Conservation (phyloP, 2,329 filamentous ascomycete species). For the Hypoxylon sp. region DNA sequence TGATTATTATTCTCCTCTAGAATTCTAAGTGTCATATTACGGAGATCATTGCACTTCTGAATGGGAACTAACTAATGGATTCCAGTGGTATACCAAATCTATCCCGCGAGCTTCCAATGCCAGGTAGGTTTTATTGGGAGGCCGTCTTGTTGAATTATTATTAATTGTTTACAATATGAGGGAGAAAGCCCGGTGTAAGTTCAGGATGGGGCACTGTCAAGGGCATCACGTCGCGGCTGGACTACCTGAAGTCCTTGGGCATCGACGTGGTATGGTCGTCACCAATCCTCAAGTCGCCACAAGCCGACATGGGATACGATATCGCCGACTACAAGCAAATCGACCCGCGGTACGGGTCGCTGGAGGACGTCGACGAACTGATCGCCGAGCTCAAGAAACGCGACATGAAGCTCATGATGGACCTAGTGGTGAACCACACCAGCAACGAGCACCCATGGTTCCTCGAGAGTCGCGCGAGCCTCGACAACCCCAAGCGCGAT, state of each 20-base stretch:
- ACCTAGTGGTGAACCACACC: slow-evolving; percentile 85
- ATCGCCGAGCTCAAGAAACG: slow-evolving; percentile 72
- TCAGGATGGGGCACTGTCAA: slow-evolving; percentile 72
- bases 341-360: slow-evolving; percentile 75
- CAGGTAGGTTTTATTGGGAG: slow-evolving; percentile 33
- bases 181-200: slow-evolving; percentile 39
- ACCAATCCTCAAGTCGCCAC: slow-evolving; percentile 75
- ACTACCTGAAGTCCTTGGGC: slow-evolving; percentile 73
- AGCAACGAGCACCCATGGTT: slow-evolving; percentile 81
- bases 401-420: slow-evolving; percentile 79
- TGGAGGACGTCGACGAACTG: slow-evolving; percentile 75
- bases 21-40: neutral
- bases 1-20: neutral
- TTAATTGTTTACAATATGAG: slow-evolving; percentile 16
- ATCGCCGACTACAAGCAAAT: slow-evolving; percentile 77
- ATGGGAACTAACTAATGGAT: neutral
- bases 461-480: slow-evolving; percentile 73
- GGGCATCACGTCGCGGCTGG: slow-evolving; percentile 74
- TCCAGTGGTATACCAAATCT: slow-evolving; percentile 43
- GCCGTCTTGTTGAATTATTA: neutral
- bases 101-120: slow-evolving; percentile 43
- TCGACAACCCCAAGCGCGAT: slow-evolving; percentile 74
- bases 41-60: neutral
- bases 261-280: slow-evolving; percentile 77
- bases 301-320: slow-evolving; percentile 80